Conservation (phyloP, 345 rosid genomes). For the Carallia brachiata region DNA sequence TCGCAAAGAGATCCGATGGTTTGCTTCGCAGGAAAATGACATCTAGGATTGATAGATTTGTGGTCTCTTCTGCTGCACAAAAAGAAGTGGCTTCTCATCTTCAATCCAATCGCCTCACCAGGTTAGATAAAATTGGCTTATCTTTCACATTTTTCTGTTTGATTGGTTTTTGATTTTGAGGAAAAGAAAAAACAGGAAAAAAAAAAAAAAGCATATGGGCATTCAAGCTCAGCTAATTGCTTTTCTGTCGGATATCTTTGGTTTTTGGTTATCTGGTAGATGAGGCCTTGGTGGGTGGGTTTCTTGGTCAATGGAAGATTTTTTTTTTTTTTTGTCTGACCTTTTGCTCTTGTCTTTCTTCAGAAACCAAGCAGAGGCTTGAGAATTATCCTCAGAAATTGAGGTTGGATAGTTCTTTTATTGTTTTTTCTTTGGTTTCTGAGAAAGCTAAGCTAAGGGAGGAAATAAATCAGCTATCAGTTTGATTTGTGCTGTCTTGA, state of each 20-base stretch:
- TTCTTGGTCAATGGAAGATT: too few species aligned
- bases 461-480: neutral
- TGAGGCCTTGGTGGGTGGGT: neutral
- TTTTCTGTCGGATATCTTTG: neutral
- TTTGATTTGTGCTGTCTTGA: neutral
- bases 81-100: constrained; percentile 37
- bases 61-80: constrained; percentile 29
- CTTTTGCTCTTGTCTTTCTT: constrained; percentile 7
- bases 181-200: neutral
- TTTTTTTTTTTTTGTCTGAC: neutral
- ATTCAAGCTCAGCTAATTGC: neutral
- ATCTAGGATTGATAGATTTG: constrained; percentile 42
- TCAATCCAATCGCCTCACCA: constrained; percentile 47
- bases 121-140: constrained; percentile 28
- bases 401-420: constrained; percentile 4
- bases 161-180: neutral
- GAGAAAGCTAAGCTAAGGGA: neutral
- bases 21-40: constrained; percentile 43
- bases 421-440: constrained; percentile 17
- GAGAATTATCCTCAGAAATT: constrained; percentile 7
- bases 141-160: neutral
- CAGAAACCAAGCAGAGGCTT: constrained; percentile 25
- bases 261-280: neutral
- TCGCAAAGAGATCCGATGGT: constrained; percentile 47
- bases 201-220: neutral